A percentile compares a stretch with the other conserved stretches of the same genome.
These are phyloP conservation scores for Lathyrus tuberosus DNA, from an alignment of 306 rosid genomes.

Conservation along the genomic window DNA sequence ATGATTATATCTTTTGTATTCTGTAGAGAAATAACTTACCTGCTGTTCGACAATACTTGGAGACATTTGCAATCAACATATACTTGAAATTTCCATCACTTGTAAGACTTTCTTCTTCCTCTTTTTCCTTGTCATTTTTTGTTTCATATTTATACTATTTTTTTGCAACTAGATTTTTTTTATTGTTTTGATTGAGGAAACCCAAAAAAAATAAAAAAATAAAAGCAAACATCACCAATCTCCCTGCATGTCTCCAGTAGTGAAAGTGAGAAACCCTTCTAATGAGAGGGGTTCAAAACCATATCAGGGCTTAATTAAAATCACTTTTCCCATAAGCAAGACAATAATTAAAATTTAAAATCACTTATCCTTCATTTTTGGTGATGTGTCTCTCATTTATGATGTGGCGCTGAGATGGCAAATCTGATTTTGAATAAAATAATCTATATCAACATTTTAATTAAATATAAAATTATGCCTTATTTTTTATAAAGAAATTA, in stretches of 20 bases:
- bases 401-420: too few species aligned
- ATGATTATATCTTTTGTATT: slow-evolving; percentile 30
- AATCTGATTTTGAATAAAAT: too few species aligned
- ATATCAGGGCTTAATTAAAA: slow-evolving; percentile 10
- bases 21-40: slow-evolving; percentile 94
- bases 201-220: not conserved
- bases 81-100: slow-evolving; percentile 85
- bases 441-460: too few species aligned
- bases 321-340: not conserved
- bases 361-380: too few species aligned
- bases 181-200: not conserved
- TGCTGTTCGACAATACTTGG: slow-evolving; percentile 93
- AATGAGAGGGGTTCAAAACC: not conserved
- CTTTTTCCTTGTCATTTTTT: slow-evolving; percentile 11
- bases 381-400: too few species aligned
- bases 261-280: slow-evolving; percentile 18
- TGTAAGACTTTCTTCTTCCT: slow-evolving; percentile 53
- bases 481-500: too few species aligned
- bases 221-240: not conserved
- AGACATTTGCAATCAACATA: slow-evolving; percentile 87
- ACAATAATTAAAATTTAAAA: not conserved
- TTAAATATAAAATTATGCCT: too few species aligned
- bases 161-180: slow-evolving; percentile 18
- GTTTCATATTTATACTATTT: slow-evolving; percentile 18
- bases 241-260: slow-evolving; percentile 17